Conservation (phyloP, 305 asterid genomes). For the Caryopteris hybrid region DNA sequence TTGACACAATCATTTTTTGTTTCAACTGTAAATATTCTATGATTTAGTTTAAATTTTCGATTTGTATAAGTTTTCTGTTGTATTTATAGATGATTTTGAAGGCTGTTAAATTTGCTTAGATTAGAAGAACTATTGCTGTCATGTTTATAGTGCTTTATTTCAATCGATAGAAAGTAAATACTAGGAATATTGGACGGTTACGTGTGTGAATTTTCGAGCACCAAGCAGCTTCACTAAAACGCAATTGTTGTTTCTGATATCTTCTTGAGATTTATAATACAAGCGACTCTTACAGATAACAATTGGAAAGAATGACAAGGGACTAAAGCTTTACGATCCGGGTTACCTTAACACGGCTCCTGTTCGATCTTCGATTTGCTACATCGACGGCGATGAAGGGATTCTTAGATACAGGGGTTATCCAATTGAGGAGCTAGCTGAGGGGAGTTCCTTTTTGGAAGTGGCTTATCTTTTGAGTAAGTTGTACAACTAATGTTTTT, state of each 20-base stretch:
- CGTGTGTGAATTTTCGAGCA: not conserved
- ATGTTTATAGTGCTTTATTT: not conserved
- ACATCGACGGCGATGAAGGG: constrained; percentile 99
- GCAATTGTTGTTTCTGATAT: not conserved
- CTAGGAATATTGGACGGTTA: not conserved
- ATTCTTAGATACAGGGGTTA: constrained; percentile 94
- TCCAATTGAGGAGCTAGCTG: constrained; percentile 97
- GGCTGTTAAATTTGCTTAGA: not conserved
- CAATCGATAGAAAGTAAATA: not conserved
- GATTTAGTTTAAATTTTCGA: not conserved
- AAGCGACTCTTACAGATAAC: constrained; percentile 56
- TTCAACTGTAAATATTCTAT: not conserved
- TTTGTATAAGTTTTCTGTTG: not conserved
- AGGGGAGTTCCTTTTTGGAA: constrained; percentile 89
- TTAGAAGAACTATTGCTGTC: not conserved
- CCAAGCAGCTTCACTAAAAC: not conserved
- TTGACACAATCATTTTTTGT: not conserved
- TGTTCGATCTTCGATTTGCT: constrained; percentile 86
- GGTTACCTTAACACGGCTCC: constrained; percentile 99
- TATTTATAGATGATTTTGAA: not conserved
- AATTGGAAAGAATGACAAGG: constrained; percentile 78
- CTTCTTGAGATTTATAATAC: constrained; percentile 17
- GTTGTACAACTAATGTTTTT: constrained; percentile 51
- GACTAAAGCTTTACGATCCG: constrained; percentile 97
- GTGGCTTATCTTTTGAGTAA: constrained; percentile 95